Percentiles rank a stretch among this genome's conserved stretches.
Evolutionary conservation across 176 grass and related monocot species (phyloP).

Genomic region (Ananas comosus): DNA sequence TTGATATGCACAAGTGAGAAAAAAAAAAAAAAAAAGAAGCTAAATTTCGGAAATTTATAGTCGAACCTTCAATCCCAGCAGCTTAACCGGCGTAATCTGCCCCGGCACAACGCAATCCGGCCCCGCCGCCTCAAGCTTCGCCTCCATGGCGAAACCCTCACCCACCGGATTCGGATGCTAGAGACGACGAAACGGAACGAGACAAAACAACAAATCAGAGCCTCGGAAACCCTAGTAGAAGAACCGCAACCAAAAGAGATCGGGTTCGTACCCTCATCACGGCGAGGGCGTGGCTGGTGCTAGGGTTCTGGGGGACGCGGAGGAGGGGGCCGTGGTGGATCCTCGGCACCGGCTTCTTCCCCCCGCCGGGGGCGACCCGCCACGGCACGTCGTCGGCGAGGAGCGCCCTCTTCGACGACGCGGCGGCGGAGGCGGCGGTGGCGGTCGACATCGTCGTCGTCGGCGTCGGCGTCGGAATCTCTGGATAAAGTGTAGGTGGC

Average conservation of each 20-base stretch:
- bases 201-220: slow-evolving; percentile 20
- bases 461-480: slow-evolving; percentile 23
- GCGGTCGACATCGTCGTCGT: not conserved
- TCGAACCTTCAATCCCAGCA: slow-evolving; percentile 82
- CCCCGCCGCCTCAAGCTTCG: slow-evolving; percentile 73
- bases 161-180: slow-evolving; percentile 90
- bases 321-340: slow-evolving; percentile 78
- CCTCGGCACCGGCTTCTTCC: slow-evolving; percentile 57
- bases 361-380: slow-evolving; percentile 41
- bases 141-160: slow-evolving; percentile 85
- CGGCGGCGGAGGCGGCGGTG: slow-evolving; percentile 28
- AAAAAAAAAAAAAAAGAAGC: not conserved
- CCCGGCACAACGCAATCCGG: slow-evolving; percentile 93
- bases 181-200: slow-evolving; percentile 13
- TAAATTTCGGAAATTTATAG: not conserved
- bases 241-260: not conserved
- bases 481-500: slow-evolving; percentile 27
- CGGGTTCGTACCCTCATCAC: slow-evolving; percentile 65
- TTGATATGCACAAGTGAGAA: not conserved
- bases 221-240: not conserved
- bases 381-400: slow-evolving; percentile 88
- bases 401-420: slow-evolving; percentile 44
- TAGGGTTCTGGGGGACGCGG: slow-evolving; percentile 49
- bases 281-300: slow-evolving; percentile 59
- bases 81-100: slow-evolving; percentile 59